Percentiles rank a stretch among this genome's conserved stretches.
Conservation (phyloP, 139 green algal genomes). For the Astrephomene gubernaculifera region DNA sequence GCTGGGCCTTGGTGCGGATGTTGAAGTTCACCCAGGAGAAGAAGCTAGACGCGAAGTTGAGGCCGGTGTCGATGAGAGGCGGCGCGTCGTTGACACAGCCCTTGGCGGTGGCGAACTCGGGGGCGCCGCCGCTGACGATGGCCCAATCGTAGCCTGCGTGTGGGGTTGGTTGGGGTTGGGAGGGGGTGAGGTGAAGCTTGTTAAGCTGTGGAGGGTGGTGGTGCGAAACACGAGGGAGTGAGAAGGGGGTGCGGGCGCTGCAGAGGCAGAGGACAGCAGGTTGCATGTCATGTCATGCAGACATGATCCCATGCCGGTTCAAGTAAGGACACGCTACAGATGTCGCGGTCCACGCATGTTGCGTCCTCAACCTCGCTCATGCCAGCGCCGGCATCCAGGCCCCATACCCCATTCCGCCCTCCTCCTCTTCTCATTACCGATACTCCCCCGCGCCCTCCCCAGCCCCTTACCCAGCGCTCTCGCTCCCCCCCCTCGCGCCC, state of each 20-base stretch:
- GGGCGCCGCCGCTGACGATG: constrained; percentile 14
- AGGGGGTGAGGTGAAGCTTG: not conserved
- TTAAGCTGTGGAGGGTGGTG: not conserved
- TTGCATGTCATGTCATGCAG: not conserved
- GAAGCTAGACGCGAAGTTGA: not conserved
- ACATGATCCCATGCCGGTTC: not conserved
- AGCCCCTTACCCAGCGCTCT: not conserved
- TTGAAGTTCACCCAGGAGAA: not conserved
- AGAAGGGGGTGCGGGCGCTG: not conserved
- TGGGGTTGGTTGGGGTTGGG: not conserved
- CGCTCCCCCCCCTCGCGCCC: no score
- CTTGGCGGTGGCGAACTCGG: not conserved
- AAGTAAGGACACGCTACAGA: no score
- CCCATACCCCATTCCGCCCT: not conserved
- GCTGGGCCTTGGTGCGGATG: not conserved
- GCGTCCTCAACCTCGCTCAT: not conserved
- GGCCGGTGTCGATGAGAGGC: not conserved
- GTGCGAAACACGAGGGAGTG: not conserved
- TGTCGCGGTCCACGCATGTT: no score
- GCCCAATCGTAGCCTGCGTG: constrained; percentile 40
- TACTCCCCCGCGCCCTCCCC: not conserved
- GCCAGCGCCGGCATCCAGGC: not conserved
- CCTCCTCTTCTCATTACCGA: not conserved
- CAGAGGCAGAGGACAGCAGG: not conserved
- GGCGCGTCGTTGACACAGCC: not conserved